phyloP scores from a whole-genome alignment of 164 flowering plant species.

The Cinnamomum micranthum region DNA sequence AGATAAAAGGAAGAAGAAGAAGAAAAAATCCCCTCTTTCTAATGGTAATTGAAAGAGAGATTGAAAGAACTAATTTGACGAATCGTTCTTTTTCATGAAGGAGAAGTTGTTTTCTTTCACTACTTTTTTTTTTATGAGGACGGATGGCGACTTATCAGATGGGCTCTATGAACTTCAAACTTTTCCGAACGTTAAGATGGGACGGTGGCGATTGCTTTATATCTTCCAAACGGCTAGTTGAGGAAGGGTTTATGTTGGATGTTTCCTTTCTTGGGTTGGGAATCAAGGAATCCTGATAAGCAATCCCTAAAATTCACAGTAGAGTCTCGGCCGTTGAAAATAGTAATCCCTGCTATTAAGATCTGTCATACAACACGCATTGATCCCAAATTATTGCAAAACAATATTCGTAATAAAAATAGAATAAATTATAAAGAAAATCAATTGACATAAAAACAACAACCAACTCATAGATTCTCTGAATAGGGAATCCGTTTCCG shows the following conservation, averaged over 20 bases:
- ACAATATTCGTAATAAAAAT: too few species aligned
- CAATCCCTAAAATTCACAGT: too few species aligned
- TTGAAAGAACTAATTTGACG: background rate
- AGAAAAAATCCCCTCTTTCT: background rate
- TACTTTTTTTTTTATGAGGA: background rate
- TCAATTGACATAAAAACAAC: too few species aligned
- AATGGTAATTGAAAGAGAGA: background rate
- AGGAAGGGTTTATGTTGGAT: background rate
- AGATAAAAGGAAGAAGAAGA: background rate
- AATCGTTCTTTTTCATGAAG: background rate
- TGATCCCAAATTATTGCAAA: too few species aligned
- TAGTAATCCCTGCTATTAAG: too few species aligned
- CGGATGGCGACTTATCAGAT: background rate
- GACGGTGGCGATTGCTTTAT: constrained; percentile 8
- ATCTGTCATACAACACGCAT: too few species aligned
- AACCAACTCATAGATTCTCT: too few species aligned
- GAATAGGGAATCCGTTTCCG: too few species aligned
- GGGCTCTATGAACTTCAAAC: background rate
- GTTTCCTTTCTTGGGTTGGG: too few species aligned
- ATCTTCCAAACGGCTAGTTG: constrained; percentile 14
- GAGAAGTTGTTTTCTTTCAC: background rate
- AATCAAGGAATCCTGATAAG: too few species aligned
- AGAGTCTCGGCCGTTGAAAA: too few species aligned
- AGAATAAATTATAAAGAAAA: too few species aligned
- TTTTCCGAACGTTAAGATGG: constrained; percentile 8